A percentile compares a stretch with the other conserved stretches of the same genome.
Conservation (phyloP, 2,329 filamentous ascomycete genomes). For the Exophiala xenobiotica region DNA sequence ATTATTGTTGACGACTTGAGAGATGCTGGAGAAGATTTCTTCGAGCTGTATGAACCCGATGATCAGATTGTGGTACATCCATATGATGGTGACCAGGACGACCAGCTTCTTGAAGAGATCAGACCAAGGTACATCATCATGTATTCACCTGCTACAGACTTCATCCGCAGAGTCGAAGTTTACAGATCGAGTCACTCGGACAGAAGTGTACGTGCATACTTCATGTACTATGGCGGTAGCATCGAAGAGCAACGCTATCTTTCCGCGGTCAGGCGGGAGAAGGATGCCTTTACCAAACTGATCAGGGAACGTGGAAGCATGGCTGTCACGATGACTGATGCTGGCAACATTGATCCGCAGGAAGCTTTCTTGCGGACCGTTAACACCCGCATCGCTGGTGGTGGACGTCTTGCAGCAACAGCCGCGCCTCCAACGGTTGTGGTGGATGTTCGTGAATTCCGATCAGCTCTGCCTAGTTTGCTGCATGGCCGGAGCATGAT, state of each 20-base stretch:
- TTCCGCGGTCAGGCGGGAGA: slow-evolving; percentile 85
- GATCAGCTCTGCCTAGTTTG: slow-evolving; percentile 85
- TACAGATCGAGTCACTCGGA: slow-evolving; percentile 81
- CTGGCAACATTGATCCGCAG: slow-evolving; percentile 74
- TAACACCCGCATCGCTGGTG: slow-evolving; percentile 94
- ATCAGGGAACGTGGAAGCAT: slow-evolving; percentile 94
- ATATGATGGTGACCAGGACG: slow-evolving; percentile 93
- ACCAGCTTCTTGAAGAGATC: slow-evolving; percentile 91
- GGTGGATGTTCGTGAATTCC: slow-evolving; percentile 93
- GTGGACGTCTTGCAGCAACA: slow-evolving; percentile 78
- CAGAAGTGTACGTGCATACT: slow-evolving; percentile 80
- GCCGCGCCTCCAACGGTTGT: slow-evolving; percentile 86
- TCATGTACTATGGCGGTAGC: slow-evolving; percentile 91
- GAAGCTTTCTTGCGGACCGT: slow-evolving; percentile 91
- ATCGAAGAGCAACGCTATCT: slow-evolving; percentile 95
- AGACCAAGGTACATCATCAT: slow-evolving; percentile 95
- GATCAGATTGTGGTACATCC: slow-evolving; percentile 86
- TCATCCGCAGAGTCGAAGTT: slow-evolving; percentile 91
- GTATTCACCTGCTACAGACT: slow-evolving; percentile 95
- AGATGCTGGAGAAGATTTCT: slow-evolving; percentile 73
- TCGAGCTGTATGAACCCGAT: slow-evolving; percentile 86
- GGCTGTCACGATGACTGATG: slow-evolving; percentile 79
- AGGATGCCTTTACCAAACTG: slow-evolving; percentile 90
- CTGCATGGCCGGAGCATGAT: slow-evolving; percentile 85
- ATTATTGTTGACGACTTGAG: slow-evolving; percentile 76